Evolutionary conservation across 2,329 filamentous ascomycete species (phyloP), one percentile per base, ranked within the genome.

Genomic region (Curvularia eragrostidis): DNA sequence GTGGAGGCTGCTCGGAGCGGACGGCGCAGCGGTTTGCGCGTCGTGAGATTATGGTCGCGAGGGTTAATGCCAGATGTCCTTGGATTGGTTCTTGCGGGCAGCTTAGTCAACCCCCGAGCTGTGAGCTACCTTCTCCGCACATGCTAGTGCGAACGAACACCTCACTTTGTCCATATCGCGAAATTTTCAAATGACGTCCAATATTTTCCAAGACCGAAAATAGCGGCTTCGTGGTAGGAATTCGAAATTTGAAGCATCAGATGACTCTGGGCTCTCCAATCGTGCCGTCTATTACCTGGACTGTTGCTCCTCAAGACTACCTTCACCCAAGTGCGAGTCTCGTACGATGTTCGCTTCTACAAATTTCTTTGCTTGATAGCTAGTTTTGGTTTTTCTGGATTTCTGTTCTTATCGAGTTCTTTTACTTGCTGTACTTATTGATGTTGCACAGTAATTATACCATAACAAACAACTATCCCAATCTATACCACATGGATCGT

Each of bases 11-110:
- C 3, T 43, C 42, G 15, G 5, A 48, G 51, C 24, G 21, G 42
- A 30, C 44, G 36, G 46, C 41, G 47, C 44, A 42, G 32, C 36
- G 30, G 34, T 48, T 21, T 39, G 61, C 54, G 48, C 56, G 59
- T 60, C 46, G 56, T 39, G 53, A 39, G 65, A 52, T 53, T 62
- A 36, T 61, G 49, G 36, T 63, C 44, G 58, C 56, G 58, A 63
- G 68, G 64, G 56, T 68, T 69, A 65, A 67, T 65, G 70, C 70
- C 70, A 72, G 65, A 70, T 72, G 66, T 69, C 65, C 65, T 62
- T 53, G 55, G 65, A 57, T 65, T 65, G 47, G 48, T 61, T 53
- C 60, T 61, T 64, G 63, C 52, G 54, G 56, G 18, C 44, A 48
- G 65, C 65, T 68, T 68, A 69, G 59, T 63, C 58, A 66, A 63